Evolutionary conservation across 1,139 yeast species (phyloP).

Genomic region (Hansenula sp.): DNA sequence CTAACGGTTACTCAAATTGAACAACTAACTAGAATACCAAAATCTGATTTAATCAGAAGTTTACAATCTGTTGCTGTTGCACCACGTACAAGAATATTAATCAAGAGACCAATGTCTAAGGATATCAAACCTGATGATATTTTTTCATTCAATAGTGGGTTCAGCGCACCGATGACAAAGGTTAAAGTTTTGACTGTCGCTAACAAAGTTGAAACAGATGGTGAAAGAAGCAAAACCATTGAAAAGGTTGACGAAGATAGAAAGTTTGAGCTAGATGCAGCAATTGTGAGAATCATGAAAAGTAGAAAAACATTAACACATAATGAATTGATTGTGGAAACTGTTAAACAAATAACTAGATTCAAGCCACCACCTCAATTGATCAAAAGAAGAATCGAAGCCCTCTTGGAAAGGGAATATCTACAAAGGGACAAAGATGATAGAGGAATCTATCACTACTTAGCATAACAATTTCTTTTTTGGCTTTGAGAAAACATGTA

Average conservation of each 20-base stretch:
- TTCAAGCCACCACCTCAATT: conserved; percentile 67
- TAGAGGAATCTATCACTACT: conserved; percentile 62
- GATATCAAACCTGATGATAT: conserved; percentile 62
- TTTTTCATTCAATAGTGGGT: conserved; percentile 67
- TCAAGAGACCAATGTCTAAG: conserved; percentile 71
- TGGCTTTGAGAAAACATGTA: neutral
- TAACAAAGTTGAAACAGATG: conserved; percentile 28
- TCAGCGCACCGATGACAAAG: conserved; percentile 66
- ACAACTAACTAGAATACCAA: conserved; percentile 69
- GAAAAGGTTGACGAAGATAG: conserved; percentile 39
- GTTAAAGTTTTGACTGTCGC: conserved; percentile 79
- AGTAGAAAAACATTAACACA: conserved; percentile 60
- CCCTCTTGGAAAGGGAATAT: conserved; percentile 79
- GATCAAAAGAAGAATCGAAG: conserved; percentile 78
- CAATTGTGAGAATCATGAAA: conserved; percentile 86
- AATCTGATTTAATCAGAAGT: conserved; percentile 67
- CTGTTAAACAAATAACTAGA: conserved; percentile 59
- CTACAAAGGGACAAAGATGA: conserved; percentile 67
- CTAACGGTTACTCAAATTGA: conserved; percentile 60
- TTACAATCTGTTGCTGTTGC: conserved; percentile 84
- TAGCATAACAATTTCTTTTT: conserved; percentile 37
- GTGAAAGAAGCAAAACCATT: conserved; percentile 35
- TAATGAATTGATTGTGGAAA: conserved; percentile 63
- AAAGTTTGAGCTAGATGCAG: conserved; percentile 74
- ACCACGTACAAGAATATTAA: conserved; percentile 69